These are phyloP conservation scores for Lasiodiplodia sp. DNA, from an alignment of 2,329 filamentous ascomycete genomes.

Conservation along the genomic window DNA sequence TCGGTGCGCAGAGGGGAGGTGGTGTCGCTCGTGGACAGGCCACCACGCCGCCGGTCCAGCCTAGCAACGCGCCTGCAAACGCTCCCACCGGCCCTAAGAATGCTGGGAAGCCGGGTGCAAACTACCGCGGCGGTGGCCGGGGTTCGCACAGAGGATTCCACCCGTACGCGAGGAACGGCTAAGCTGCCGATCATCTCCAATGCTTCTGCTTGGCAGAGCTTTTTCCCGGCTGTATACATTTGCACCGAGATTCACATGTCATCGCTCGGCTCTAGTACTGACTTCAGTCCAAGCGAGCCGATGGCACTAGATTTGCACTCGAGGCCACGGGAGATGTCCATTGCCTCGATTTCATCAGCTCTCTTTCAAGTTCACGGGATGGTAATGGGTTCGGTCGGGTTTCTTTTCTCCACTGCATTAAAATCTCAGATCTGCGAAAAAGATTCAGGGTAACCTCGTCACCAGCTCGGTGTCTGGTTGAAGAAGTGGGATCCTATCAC, in stretches of 20 bases:
- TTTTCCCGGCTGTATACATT: neutral
- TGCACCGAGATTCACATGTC: neutral
- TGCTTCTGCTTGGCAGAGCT: neutral
- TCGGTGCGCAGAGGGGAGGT: conserved; percentile 22
- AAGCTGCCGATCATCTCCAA: conserved; percentile 13
- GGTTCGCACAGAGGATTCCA: conserved; percentile 78
- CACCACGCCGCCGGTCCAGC: conserved; percentile 43
- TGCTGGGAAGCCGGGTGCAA: conserved; percentile 86
- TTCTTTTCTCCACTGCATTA: neutral
- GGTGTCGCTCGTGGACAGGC: conserved; percentile 49
- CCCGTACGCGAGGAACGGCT: conserved; percentile 63
- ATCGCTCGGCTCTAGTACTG: neutral
- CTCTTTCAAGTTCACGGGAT: conserved; percentile 5
- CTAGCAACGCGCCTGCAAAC: conserved; percentile 68
- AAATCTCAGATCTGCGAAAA: conserved; percentile 22
- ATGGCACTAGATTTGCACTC: neutral
- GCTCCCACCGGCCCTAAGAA: conserved; percentile 97
- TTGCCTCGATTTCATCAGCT: neutral
- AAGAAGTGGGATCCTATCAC: neutral
- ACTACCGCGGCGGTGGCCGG: conserved; percentile 89
- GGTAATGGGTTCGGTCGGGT: conserved; percentile 7
- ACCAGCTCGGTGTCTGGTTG: neutral
- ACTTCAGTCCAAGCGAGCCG: neutral
- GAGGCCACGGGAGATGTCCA: neutral
- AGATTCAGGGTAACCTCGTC: neutral